Evolutionary conservation across 2,329 filamentous ascomycete genomes (phyloP).

Genomic region (Teratosphaeriaceae sp.): DNA sequence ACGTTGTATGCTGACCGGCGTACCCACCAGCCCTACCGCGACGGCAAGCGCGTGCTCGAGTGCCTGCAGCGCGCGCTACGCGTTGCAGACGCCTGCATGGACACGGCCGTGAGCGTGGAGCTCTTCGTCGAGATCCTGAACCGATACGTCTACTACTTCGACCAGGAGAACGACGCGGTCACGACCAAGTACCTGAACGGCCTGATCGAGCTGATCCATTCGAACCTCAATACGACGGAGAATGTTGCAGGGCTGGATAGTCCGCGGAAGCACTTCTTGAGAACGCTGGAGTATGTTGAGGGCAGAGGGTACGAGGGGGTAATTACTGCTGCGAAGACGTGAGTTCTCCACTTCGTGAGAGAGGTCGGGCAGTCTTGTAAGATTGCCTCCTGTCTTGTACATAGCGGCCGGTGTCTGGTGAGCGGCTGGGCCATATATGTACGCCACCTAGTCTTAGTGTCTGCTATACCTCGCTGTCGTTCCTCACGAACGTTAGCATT

Average conservation of each 20-base stretch:
- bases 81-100: slow-evolving; percentile 98
- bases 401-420: too few species aligned
- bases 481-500: too few species aligned
- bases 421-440: too few species aligned
- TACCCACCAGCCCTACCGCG: slow-evolving; percentile 78
- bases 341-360: too few species aligned
- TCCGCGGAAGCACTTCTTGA: slow-evolving; percentile 87
- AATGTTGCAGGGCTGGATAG: slow-evolving; percentile 78
- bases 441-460: too few species aligned
- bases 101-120: slow-evolving; percentile 93
- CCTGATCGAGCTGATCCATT: slow-evolving; percentile 95
- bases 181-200: slow-evolving; percentile 98
- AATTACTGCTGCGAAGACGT: slow-evolving; percentile 55
- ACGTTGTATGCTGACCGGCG: too few species aligned
- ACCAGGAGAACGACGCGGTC: slow-evolving; percentile 97
- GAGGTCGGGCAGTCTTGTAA: too few species aligned
- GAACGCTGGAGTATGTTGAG: slow-evolving; percentile 89
- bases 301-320: slow-evolving; percentile 91
- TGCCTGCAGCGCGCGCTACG: slow-evolving; percentile 91
- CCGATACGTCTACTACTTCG: slow-evolving; percentile 98
- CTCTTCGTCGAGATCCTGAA: slow-evolving; percentile 98
- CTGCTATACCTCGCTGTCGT: too few species aligned
- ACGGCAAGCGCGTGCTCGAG: slow-evolving; percentile 93
- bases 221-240: slow-evolving; percentile 81
- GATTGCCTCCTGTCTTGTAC: too few species aligned